Base-by-base conservation (phyloP, 1,139 yeast genomes). In the Taiozyma sp. region DNA sequence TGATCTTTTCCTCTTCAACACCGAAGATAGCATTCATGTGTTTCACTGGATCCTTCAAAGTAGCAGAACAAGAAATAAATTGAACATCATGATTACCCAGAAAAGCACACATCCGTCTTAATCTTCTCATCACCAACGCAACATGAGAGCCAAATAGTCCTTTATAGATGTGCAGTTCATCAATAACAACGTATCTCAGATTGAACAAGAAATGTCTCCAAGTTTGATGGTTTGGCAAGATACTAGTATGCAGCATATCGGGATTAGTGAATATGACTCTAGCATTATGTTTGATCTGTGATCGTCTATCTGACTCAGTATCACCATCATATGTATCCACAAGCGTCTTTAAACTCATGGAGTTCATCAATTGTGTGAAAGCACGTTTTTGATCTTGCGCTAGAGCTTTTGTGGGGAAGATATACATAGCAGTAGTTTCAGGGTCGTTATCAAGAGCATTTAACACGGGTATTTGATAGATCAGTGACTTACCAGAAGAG, bases 331-430 rank as follows among this genome's bases (percentile, higher is more conserved):
- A 93, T 0, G 98, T 88, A 47, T 87, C 92, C 1, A 86, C 87
- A 6, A 71, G 52, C 16, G 68, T 52, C 40, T 71, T 65, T 2
- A 70, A 53, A 0, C 76, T 76, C 44, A 84, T 71, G 41, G 70
- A 66, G 7, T 68, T 66, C 29, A 89, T 70, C n/a, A 91, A 71
- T 34, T 78, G 80, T 48, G 77, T 75, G 50, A 95, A 73, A 14
- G 96, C 84, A 48, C 96, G 73, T 61, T 84, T 85, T 68, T 93
- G 99, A 71, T 93, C 99, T 65, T 93, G 99, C 0, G 99, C 98
- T 46, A 93, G 73, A 0, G 99, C 99, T 63, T 93, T 93, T 0
- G 99, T 93, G 1, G 99, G 99, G 62, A 93, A 93, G 9, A 93
- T 83, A 61, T 88, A 90, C 71, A 95, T 75, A 4, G 96, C 90